Percentiles rank a stretch among this genome's conserved stretches.
Evolutionary conservation across 805 yeast genomes (phyloP).

Genomic region (Candida taoyuanica): DNA sequence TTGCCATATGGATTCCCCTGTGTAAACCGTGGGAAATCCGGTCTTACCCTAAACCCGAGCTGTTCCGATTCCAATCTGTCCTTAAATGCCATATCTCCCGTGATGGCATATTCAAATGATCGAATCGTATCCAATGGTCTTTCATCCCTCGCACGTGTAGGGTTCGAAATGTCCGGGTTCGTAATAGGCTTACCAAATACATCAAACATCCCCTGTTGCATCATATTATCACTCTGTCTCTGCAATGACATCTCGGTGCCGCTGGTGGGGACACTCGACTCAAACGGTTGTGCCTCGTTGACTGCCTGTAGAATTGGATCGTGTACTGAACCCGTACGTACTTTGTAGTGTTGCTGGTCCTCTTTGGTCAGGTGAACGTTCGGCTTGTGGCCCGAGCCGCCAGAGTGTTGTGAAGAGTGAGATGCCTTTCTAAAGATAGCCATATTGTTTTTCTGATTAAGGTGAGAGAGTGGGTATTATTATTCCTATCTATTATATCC

Average conservation of each 20-base stretch:
- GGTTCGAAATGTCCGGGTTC: slow-evolving; percentile 86
- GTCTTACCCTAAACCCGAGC: slow-evolving; percentile 83
- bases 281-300: slow-evolving; percentile 94
- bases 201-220: slow-evolving; percentile 60
- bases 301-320: slow-evolving; percentile 94
- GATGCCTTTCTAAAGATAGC: slow-evolving; percentile 41
- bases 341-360: slow-evolving; percentile 52
- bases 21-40: slow-evolving; percentile 57
- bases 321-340: slow-evolving; percentile 65
- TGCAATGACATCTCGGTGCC: slow-evolving; percentile 9
- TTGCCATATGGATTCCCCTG: slow-evolving; percentile 33
- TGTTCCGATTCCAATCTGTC: slow-evolving; percentile 76
- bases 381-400: slow-evolving; percentile 27
- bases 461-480: no score
- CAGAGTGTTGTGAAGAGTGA: slow-evolving; percentile 27
- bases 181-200: slow-evolving; percentile 79
- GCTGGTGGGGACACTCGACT: slow-evolving; percentile 33
- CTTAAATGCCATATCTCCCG: slow-evolving; percentile 77
- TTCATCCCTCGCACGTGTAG: slow-evolving; percentile 89
- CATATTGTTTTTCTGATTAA: slow-evolving; percentile 28
- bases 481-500: no score
- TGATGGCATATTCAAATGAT: slow-evolving; percentile 87
- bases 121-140: slow-evolving; percentile 96
- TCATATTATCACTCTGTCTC: slow-evolving; percentile 29
- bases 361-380: slow-evolving; percentile 43